Base-by-base conservation (phyloP, 306 rosid genomes). In the Quercus rubra region DNA sequence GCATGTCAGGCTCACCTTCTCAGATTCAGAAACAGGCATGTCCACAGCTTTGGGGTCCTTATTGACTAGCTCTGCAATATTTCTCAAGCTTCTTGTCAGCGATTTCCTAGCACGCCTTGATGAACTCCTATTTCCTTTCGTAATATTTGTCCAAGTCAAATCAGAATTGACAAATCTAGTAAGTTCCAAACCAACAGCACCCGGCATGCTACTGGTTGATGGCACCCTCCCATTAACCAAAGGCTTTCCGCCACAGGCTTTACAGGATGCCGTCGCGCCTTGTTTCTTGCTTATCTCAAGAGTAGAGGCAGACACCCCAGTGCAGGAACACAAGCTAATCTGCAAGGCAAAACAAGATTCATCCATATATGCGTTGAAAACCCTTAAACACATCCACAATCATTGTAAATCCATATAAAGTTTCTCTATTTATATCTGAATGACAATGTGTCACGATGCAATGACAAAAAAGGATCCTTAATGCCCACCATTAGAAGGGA, bases 291-390 rank as follows among this genome's bases (percentile, higher is more conserved):
- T 28, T 28, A 63, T 63, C 70, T 63, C 70, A 63, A 63, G 70
- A 27, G 70, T 23, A 15, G 70, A 63, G 38, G 70, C 11, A 0
- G 70, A 63, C 70, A 28, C 70, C 70, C 70, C 70, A 28, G 70
- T 4, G 41, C 70, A 63, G 70, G 70, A 63, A 63, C 70, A 63
- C 35, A 63, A 63, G 70, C 70, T 27, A 63, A 63, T 63, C 70
- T 63, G 70, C 70, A 63, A 28, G 6, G 30, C 41, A 63, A 63
- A 63, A 63, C 43, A 63, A 63, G 41, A 27, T 63, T 63, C 70
- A 63, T 63, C 70, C 70, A 63, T 59, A 63, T 28, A 18, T 28
- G 30, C 5, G 41, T 28, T 63, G 70, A 63, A 19, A 63, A 28
- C 20, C 18, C 30, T 63, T 63, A 63, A 63, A 63, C 70, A 63